phyloP scores from a whole-genome alignment of 495 filamentous ascomycete genomes.

The Cenococcum geophilum region DNA sequence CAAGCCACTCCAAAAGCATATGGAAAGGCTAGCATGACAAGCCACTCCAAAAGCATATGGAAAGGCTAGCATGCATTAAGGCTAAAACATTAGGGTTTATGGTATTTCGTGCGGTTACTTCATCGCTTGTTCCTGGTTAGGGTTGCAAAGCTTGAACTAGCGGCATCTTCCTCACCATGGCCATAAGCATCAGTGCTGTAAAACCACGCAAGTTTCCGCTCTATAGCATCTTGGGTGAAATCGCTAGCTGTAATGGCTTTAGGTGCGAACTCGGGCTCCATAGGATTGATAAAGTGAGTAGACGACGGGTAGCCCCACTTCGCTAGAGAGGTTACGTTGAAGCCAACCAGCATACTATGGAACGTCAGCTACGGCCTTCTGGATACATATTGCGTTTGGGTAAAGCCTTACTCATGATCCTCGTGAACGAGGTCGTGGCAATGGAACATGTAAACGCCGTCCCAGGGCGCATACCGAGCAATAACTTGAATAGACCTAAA shows the following conservation, averaged over 20 bases:
- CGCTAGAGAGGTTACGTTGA: conserved; percentile 47
- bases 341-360: conserved; percentile 51
- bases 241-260: conserved; percentile 11
- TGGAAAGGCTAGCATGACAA: too few relatives aligned
- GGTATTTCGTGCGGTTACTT: too few relatives aligned
- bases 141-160: neutral
- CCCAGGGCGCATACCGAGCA: conserved; percentile 49
- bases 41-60: too few relatives aligned
- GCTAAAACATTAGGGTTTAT: too few relatives aligned
- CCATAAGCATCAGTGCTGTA: conserved; percentile 23
- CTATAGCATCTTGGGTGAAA: conserved; percentile 19
- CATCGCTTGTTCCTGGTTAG: too few relatives aligned
- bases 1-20: too few relatives aligned
- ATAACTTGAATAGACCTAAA: conserved; percentile 30
- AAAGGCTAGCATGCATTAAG: too few relatives aligned
- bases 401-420: conserved; percentile 43
- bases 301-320: conserved; percentile 46
- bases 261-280: conserved; percentile 30
- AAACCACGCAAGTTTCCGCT: conserved; percentile 23
- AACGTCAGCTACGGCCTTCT: neutral
- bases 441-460: conserved; percentile 44
- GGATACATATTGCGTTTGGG: neutral
- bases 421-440: conserved; percentile 55
- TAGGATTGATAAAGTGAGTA: conserved; percentile 40
- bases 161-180: conserved; percentile 7